Evolutionary conservation across 768 basidiomycete genomes (phyloP).

Genomic region (Agaricus sinodeliciosus): DNA sequence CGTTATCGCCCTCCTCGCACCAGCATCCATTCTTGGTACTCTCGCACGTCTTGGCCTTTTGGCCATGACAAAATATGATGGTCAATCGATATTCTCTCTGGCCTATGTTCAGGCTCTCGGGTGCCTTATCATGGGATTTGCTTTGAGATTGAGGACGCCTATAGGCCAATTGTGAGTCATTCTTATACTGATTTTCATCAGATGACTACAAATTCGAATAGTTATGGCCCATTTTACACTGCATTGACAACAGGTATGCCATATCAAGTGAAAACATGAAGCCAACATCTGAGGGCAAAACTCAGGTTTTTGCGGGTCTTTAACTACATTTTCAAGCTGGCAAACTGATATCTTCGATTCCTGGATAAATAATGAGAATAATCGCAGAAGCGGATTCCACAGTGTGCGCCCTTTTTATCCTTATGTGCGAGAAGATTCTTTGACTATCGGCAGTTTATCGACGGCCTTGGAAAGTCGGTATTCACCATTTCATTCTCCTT

Average conservation of each 20-base stretch:
- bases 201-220: constrained; percentile 22
- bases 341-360: constrained; percentile 82
- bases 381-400: constrained; percentile 56
- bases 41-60: constrained; percentile 75
- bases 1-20: constrained; percentile 66
- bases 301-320: constrained; percentile 86
- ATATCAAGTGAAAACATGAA: not conserved
- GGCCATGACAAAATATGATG: constrained; percentile 70
- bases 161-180: constrained; percentile 66
- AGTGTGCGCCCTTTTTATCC: constrained; percentile 44
- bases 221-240: constrained; percentile 85
- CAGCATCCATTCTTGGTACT: constrained; percentile 80
- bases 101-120: constrained; percentile 84
- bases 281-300: not conserved
- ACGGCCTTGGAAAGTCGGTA: constrained; percentile 75
- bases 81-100: constrained; percentile 70
- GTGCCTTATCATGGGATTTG: constrained; percentile 88
- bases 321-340: constrained; percentile 97
- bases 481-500: constrained; percentile 75
- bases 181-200: not conserved
- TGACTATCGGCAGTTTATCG: constrained; percentile 56
- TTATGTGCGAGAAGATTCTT: not conserved
- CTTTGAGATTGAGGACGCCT: constrained; percentile 61
- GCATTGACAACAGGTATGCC: constrained; percentile 75
- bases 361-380: constrained; percentile 64